These are phyloP conservation scores for Xylariaceae sp. DNA, from an alignment of 2,329 filamentous ascomycete species.

Conservation along the genomic window DNA sequence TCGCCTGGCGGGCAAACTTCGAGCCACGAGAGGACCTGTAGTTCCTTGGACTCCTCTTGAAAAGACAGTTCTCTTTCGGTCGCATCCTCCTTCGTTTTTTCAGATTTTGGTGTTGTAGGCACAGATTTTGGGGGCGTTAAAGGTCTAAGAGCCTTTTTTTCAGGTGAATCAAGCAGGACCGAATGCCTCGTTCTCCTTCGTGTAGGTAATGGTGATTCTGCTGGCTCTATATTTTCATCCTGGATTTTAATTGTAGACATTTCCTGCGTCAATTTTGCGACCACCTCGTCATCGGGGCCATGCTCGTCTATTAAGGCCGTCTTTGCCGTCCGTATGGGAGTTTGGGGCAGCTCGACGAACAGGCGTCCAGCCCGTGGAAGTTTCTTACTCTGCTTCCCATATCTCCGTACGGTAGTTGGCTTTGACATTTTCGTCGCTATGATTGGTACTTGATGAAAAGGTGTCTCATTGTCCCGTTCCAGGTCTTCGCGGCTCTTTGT, in stretches of 20 bases:
- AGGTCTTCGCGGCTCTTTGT: background rate
- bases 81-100: constrained; percentile 11
- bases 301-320: constrained; percentile 14
- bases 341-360: constrained; percentile 60
- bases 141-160: constrained; percentile 17
- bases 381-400: constrained; percentile 58
- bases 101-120: constrained; percentile 15
- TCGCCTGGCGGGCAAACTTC: constrained; percentile 63
- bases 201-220: constrained; percentile 22
- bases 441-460: background rate
- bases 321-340: constrained; percentile 48
- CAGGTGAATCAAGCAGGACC: constrained; percentile 22
- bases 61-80: background rate
- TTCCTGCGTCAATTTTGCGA: constrained; percentile 46
- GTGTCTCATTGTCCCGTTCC: background rate
- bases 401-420: constrained; percentile 52
- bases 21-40: constrained; percentile 60
- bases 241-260: constrained; percentile 37
- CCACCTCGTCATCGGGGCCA: constrained; percentile 32
- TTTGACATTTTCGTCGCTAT: constrained; percentile 51
- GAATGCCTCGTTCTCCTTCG: constrained; percentile 35
- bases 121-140: constrained; percentile 20
- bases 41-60: constrained; percentile 30
- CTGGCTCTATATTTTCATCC: constrained; percentile 32
- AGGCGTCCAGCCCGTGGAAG: constrained; percentile 55